phyloP scores from a whole-genome alignment of 176 grass and related monocot genomes.

The Canna indica region DNA sequence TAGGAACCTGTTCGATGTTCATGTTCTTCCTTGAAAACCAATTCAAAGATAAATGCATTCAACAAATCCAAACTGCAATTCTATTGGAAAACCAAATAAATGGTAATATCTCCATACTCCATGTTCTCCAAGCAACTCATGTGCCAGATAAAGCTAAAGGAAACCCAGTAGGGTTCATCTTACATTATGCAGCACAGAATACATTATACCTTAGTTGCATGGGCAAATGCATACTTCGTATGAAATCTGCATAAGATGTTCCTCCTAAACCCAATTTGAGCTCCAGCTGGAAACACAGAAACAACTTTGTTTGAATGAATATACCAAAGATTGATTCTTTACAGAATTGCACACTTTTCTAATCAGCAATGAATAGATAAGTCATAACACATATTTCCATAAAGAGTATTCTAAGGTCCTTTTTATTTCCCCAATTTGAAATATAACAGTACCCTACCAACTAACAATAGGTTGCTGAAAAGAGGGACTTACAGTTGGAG shows the following conservation, averaged over 20 bases:
- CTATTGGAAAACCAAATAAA: not conserved
- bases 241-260: constrained; percentile 92
- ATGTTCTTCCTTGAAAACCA: not conserved
- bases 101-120: not conserved
- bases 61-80: not conserved
- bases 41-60: not conserved
- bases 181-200: not conserved
- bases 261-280: constrained; percentile 94
- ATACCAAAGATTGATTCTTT: not conserved
- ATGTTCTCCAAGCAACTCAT: not conserved
- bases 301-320: not conserved
- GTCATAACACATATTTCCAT: not conserved
- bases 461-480: not conserved
- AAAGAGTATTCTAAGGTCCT: not conserved
- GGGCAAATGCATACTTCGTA: constrained; percentile 70
- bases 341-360: not conserved
- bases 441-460: not conserved
- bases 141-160: not conserved
- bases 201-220: constrained; percentile 86
- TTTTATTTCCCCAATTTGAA: not conserved
- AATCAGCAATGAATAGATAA: not conserved
- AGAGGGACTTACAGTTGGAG: constrained; percentile 77
- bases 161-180: not conserved
- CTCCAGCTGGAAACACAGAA: constrained; percentile 56
- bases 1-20: not conserved